Evolutionary conservation across 2,329 filamentous ascomycete species (phyloP).

Genomic region (Metarhizium brunneum): DNA sequence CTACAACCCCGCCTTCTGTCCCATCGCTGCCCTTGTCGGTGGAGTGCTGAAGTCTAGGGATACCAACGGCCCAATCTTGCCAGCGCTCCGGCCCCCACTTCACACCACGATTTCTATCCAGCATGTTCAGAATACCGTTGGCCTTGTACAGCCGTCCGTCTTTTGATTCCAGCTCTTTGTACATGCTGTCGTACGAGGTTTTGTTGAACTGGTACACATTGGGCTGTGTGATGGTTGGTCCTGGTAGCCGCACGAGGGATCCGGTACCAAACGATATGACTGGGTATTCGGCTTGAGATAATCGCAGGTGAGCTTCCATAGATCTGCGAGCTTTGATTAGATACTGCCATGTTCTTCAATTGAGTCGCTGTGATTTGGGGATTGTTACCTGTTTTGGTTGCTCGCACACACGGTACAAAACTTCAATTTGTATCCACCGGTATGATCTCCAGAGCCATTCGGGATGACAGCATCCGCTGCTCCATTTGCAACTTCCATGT

Average conservation of each 20-base stretch:
- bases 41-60: slow-evolving; percentile 68
- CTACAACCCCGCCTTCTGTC: slow-evolving; percentile 81
- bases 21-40: slow-evolving; percentile 70
- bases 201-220: slow-evolving; percentile 99
- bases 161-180: slow-evolving; percentile 78
- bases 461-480: slow-evolving; percentile 21
- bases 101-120: slow-evolving; percentile 80
- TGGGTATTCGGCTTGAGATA: slow-evolving; percentile 81
- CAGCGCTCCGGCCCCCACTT: slow-evolving; percentile 96
- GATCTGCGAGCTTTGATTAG: slow-evolving; percentile 16
- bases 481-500: slow-evolving; percentile 36
- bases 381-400: slow-evolving; percentile 79
- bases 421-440: slow-evolving; percentile 72
- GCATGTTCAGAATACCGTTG: slow-evolving; percentile 93
- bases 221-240: slow-evolving; percentile 81
- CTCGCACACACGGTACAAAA: slow-evolving; percentile 99
- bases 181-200: slow-evolving; percentile 91
- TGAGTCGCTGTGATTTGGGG: neutral
- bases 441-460: slow-evolving; percentile 39
- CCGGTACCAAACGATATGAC: slow-evolving; percentile 97
- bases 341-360: neutral
- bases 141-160: slow-evolving; percentile 80
- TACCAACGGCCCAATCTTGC: slow-evolving; percentile 92
- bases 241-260: slow-evolving; percentile 85
- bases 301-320: slow-evolving; percentile 96